Conservation (phyloP, 2,329 filamentous ascomycete genomes). For the Curvularia hawaiiensis region DNA sequence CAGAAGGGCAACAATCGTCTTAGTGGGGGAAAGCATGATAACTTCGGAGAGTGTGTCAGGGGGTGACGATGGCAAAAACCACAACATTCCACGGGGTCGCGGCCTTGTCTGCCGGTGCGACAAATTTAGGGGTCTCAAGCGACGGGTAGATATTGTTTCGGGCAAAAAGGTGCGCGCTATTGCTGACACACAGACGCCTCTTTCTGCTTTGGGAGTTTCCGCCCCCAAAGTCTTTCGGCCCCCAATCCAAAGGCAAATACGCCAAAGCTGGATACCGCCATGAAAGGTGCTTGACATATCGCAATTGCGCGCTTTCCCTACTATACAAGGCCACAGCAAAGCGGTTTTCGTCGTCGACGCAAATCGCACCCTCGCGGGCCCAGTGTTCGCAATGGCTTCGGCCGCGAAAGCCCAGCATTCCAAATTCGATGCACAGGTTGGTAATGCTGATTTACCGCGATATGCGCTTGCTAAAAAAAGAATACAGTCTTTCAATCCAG, state of each 20-base stretch:
- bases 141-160: not conserved
- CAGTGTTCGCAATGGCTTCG: conserved; percentile 16
- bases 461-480: not conserved
- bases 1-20: not conserved
- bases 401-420: conserved; percentile 21
- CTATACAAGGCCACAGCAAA: not conserved
- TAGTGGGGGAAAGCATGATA: not conserved
- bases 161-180: not conserved
- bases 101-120: not conserved
- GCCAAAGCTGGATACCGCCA: not conserved
- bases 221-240: conserved; percentile 14
- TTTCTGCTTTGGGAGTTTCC: conserved; percentile 8
- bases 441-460: not conserved
- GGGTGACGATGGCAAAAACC: not conserved
- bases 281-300: not conserved
- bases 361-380: not conserved
- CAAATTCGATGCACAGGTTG: conserved; percentile 25
- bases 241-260: conserved; percentile 3
- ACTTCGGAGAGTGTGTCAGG: not conserved
- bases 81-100: not conserved
- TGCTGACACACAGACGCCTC: not conserved
- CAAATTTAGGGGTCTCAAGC: not conserved
- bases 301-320: not conserved
- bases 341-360: not conserved
- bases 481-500: conserved; percentile 19